Evolutionary conservation across 441 rosid species (phyloP).

Genomic region (Eutrema salsugineum): DNA sequence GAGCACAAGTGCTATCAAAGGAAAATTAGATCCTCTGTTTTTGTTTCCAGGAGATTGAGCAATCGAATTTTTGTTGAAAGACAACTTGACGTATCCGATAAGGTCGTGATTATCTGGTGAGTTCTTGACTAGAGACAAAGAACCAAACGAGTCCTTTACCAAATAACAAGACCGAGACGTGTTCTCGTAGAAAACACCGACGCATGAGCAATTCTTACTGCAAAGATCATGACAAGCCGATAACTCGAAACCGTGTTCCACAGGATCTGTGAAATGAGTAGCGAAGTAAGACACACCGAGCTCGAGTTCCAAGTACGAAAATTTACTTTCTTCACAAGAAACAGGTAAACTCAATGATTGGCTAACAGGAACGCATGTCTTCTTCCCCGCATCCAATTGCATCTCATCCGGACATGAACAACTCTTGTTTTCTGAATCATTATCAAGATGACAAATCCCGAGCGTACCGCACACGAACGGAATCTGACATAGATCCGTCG

Average conservation of each 20-base stretch:
- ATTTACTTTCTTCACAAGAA: slow-evolving; percentile 47
- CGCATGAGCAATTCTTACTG: slow-evolving; percentile 60
- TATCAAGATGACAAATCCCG: slow-evolving; percentile 46
- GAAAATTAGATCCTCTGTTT: slow-evolving; percentile 32
- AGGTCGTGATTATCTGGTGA: slow-evolving; percentile 32
- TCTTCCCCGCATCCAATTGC: slow-evolving; percentile 28
- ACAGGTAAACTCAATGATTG: slow-evolving; percentile 43
- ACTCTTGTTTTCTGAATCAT: slow-evolving; percentile 26
- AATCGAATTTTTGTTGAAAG: not conserved
- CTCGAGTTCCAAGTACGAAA: slow-evolving; percentile 47
- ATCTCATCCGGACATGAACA: slow-evolving; percentile 76
- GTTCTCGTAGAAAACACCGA: slow-evolving; percentile 60
- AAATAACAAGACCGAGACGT: slow-evolving; percentile 67
- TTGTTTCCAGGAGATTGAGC: slow-evolving; percentile 8
- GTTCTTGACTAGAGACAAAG: slow-evolving; percentile 38
- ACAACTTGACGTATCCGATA: slow-evolving; percentile 31
- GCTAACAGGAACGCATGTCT: slow-evolving; percentile 48
- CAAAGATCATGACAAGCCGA: slow-evolving; percentile 63
- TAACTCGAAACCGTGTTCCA: slow-evolving; percentile 38
- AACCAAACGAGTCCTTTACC: slow-evolving; percentile 57
- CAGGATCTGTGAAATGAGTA: slow-evolving; percentile 48
- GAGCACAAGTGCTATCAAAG: slow-evolving; percentile 57
- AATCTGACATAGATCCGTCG: slow-evolving; percentile 52
- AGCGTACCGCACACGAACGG: slow-evolving; percentile 59
- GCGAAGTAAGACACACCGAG: slow-evolving; percentile 57